Conservation (phyloP, 257 asterid genomes). For the Avicennia marina region DNA sequence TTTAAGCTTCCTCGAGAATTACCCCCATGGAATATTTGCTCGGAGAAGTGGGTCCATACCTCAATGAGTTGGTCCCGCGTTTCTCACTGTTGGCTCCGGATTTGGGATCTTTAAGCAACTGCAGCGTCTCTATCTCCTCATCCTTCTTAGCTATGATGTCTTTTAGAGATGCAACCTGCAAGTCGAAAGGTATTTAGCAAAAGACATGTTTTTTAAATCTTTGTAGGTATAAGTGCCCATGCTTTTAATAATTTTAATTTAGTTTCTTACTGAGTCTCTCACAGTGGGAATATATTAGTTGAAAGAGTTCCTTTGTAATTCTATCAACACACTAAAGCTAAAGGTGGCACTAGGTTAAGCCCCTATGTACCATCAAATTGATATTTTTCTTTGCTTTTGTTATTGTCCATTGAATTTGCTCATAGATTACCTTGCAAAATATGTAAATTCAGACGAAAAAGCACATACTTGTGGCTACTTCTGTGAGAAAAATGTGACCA, state of each 20-base stretch:
- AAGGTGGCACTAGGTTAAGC: neutral
- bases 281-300: no score
- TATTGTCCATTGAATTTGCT: neutral
- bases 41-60: constrained; percentile 41
- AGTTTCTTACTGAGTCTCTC: no score
- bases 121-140: constrained; percentile 73
- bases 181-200: neutral
- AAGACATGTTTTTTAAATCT: no score
- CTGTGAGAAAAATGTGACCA: neutral
- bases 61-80: no score
- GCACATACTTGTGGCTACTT: neutral
- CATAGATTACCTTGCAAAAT: neutral
- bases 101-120: constrained; percentile 42
- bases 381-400: neutral
- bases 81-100: no score
- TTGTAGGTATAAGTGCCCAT: no score
- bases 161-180: constrained; percentile 80
- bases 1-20: constrained; percentile 20
- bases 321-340: neutral
- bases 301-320: no score
- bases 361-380: neutral
- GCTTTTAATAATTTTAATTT: no score
- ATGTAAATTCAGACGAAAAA: neutral
- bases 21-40: constrained; percentile 9
- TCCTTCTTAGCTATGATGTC: constrained; percentile 83